phyloP scores from a whole-genome alignment of 306 rosid species.

The Cyclanthera cordifolia region DNA sequence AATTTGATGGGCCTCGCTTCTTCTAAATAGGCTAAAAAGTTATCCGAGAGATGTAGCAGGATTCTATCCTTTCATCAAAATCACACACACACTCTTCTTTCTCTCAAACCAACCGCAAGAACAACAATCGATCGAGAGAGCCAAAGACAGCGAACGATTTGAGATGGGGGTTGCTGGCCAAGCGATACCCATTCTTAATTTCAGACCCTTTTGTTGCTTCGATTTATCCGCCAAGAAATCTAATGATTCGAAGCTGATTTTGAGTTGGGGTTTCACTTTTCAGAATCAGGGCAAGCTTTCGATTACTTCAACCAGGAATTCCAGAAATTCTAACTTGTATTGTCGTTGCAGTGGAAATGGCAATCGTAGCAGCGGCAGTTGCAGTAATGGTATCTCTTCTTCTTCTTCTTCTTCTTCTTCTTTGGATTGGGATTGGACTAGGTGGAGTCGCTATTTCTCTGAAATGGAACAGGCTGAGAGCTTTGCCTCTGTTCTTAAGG shows the following conservation, averaged over 20 bases:
- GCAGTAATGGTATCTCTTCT: conserved; percentile 6
- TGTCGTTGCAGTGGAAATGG: conserved; percentile 42
- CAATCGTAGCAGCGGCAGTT: not conserved
- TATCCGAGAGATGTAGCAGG: not conserved
- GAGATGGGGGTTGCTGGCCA: conserved; percentile 32
- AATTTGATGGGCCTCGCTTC: conserved; percentile 8
- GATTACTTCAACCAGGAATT: conserved; percentile 22
- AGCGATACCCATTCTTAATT: conserved; percentile 34
- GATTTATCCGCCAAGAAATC: conserved; percentile 35
- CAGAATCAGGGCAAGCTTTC: conserved; percentile 34
- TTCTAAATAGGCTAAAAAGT: conserved; percentile 1
- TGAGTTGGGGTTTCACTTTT: conserved; percentile 29
- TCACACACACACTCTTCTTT: not conserved
- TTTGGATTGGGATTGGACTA: conserved; percentile 81
- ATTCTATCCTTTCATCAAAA: conserved; percentile 10
- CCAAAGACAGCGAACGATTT: not conserved
- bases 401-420: conserved; percentile 37
- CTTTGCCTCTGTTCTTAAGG: conserved; percentile 86
- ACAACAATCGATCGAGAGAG: not conserved
- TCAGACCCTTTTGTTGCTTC: conserved; percentile 36
- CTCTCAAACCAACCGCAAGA: not conserved
- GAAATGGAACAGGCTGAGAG: conserved; percentile 90
- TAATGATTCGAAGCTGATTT: conserved; percentile 23
- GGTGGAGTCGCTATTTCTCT: conserved; percentile 86
- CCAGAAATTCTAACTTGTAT: conserved; percentile 19